Evolutionary conservation across 75 land plant genomes (phyloP), one percentile per base, ranked within the genome.

Genomic region (Picea sitchensis): DNA sequence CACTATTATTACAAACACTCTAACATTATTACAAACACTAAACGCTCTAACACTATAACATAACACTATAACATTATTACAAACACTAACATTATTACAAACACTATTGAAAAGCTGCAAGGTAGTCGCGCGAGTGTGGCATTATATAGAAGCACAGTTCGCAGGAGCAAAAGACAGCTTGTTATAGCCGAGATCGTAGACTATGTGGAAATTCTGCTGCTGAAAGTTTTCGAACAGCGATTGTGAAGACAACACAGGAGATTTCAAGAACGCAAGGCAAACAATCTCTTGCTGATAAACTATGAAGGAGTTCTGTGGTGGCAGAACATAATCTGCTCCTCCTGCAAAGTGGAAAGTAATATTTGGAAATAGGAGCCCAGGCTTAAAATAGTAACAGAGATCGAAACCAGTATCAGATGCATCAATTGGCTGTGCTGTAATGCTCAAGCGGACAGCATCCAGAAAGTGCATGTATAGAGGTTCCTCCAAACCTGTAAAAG

Each of bases 401-500:
- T 21, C 23, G 4, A 7, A 5, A 61, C n/a, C 21, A 3, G 63
- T 20, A 3, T 0, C 0, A 60, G 23, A 18, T 5, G 63, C 63
- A 61, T 61, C 7, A 5, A 61, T 23, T 4, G 63, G 63, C 0
- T 5, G 20, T 5, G 63, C 63, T 5, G 20, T n/a, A 21, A 61
- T n/a, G 7, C 23, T 20, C 4, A 23, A 61, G 21, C 8, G 2
- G 63, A 61, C 8, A 21, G 63, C 63, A 61, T 61, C 63, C 63
- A 18, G 23, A 61, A 61, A 20, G 4, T 23, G 23, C 2, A 0
- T 8, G 63, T 61, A 61, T 20, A 4, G 3, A 61, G 4, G 76
- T 1, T 12, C 0, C 8, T 63, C 60, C 21, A 89, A 76, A 38
- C 61, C 71, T 0, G 90, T 88, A 7, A 84, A 15, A 0, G 94